Evolutionary conservation across 2,329 filamentous ascomycete genomes (phyloP), one percentile per base, ranked within the genome.

Genomic region (Plenodomus tracheiphilus): DNA sequence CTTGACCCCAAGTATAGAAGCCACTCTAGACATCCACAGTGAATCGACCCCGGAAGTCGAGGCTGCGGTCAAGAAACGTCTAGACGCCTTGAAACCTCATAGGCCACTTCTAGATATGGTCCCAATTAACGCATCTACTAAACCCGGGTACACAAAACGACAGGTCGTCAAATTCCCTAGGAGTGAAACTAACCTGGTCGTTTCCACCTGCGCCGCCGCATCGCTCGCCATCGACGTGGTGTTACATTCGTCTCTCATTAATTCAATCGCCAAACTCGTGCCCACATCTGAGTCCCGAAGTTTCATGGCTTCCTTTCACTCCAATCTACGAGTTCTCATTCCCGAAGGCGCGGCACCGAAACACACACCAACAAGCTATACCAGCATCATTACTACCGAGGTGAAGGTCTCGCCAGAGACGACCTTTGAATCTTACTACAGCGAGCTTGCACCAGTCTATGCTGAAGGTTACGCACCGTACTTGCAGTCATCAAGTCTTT

Each of bases 301-400:
- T 38, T 64, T 61, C 47, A 59, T 64, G 54, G 60, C 60, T 5
- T 64, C 60, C 1, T 64, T 55, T 44, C 60, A 64, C 47, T 61
- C 46, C 50, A 60, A 64, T 17, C 57, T 64, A 16, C 60, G 60
- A 37, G 43, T 18, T 25, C 49, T 62, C 20, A 62, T 64, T 13
- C 51, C 51, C 16, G 52, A 64, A 22, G 46, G 46, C 9, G 53
- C 51, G 19, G 43, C 45, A 11, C 61, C 60, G 1, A 58, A 53
- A 21, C 15, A 51, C 11, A 56, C 60, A 0, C 60, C 60, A 3
- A 64, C 53, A 6, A 54, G 44, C 28, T 64, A 56, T 34, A 64
- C 60, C 28, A 58, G 51, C 41, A 41, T 59, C 25, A 47, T 64
- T 35, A 59, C 51, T 5, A 57, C 57, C 13, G 60, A 64, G 36